Evolutionary conservation across 371 early-diverging fungal species (phyloP), one percentile per base, ranked within the genome.

Genomic region (Nosema muscidifuracis): DNA sequence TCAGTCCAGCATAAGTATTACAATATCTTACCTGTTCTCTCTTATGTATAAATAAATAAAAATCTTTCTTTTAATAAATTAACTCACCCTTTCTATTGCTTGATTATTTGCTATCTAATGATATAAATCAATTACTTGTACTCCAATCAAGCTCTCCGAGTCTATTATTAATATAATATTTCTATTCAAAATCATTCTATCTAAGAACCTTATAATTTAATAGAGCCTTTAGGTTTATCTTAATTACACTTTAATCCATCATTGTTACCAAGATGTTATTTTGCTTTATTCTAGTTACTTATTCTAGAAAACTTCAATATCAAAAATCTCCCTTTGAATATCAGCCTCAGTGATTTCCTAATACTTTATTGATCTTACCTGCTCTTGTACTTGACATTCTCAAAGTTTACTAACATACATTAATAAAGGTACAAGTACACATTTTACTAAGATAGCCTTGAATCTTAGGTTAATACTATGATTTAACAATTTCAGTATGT

Each of bases 361-460:
- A 47, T 15, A 47, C 16, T 16, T 4, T 47, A 47, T 47, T 47
- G 18, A 47, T 47, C 50, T 47, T 47, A 47, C 50, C 6, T 47
- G 50, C 50, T 47, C 50, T 47, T 12, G 50, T 47, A 47, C 6
- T 47, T 47, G 50, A 47, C 50, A 47, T 47, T 47, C 50, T 6
- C 18, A 12, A 3, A 47, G 6, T 47, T 47, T 4, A 47, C 50
- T 18, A 18, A 3, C 6, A 47, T 47, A 47, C 18, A 47, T 47
- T 47, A 47, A 20, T 47, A 16, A 7, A 20, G 6, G 50, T 18
- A 47, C 6, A 18, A 47, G 18, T 47, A 18, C 18, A 47, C 18
- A 47, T 47, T 47, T 47, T 15, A 47, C 22, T 47, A 47, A 47
- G 50, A 47, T 47, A 15, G 18, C 18, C 50, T 47, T 47, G 50